Evolutionary conservation across 495 filamentous ascomycete genomes (phyloP), one percentile per base, ranked within the genome.

Genomic region (Pyrenula massariospora): DNA sequence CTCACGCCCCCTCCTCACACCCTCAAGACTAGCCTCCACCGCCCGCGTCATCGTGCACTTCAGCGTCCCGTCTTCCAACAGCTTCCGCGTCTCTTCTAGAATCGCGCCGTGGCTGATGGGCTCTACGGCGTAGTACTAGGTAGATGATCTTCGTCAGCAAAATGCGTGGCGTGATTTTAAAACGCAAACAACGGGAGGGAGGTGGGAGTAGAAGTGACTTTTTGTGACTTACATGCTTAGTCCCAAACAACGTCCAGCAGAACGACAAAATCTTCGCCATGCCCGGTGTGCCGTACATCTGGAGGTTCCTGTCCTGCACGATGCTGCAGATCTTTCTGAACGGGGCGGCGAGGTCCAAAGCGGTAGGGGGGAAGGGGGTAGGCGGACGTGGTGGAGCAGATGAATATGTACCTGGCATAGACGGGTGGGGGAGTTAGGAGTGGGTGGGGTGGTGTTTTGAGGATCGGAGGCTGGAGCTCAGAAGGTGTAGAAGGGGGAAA

Each of bases 181-280:
- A n/a, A n/a, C n/a, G n/a, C n/a, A n/a, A n/a, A n/a, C n/a, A n/a
- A n/a, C n/a, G n/a, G n/a, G n/a, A n/a, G n/a, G n/a, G n/a, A n/a
- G n/a, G n/a, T n/a, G n/a, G n/a, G n/a, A n/a, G n/a, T n/a, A n/a
- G n/a, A n/a, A n/a, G n/a, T n/a, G n/a, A n/a, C n/a, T n/a, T n/a
- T n/a, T n/a, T n/a, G n/a, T 42, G 15, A 42, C 31, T 5, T 15
- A 42, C 31, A 31, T 57, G 58, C 49, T 68, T 65, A 50, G 66
- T 64, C 10, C 67, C 67, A 11, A 71, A 36, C 36, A 66, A 53
- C 55, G 56, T 61, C 67, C 68, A 71, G 21, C 60, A 53, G 57
- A 68, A 71, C n/a, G 65, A 62, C 56, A 71, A 36, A 23, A 57
- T 64, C 59, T 71, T 71, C 36, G 66, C 66, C 68, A 71, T 69